Evolutionary conservation across 192 early-diverging fungal genomes (phyloP).

Genomic region (Endogone sp.): DNA sequence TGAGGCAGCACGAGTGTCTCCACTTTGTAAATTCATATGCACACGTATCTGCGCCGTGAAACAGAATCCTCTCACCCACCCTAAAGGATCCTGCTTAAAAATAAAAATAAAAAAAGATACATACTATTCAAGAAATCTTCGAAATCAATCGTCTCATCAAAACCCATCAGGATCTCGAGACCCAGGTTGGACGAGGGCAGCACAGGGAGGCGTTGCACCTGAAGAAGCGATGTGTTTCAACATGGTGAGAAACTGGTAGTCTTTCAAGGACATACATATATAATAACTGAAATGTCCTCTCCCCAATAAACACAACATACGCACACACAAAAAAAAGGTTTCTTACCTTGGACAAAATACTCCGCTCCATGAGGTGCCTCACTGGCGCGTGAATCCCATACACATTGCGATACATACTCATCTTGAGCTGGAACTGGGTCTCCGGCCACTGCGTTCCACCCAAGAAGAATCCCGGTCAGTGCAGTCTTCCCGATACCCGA

Average conservation of each 20-base stretch:
- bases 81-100: not conserved
- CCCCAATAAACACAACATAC: not conserved
- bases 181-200: constrained; percentile 54
- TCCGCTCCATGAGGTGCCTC: constrained; percentile 88
- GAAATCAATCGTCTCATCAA: constrained; percentile 85
- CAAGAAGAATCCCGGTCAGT: too few relatives aligned
- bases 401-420: constrained; percentile 72
- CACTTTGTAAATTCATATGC: not conserved
- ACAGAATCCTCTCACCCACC: not conserved
- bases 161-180: constrained; percentile 83
- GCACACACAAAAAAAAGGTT: not conserved
- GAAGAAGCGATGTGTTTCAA: not conserved
- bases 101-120: constrained; percentile 9
- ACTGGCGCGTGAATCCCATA: constrained; percentile 93
- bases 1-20: too few relatives aligned
- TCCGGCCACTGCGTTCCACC: constrained; percentile 65
- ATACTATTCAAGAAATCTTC: constrained; percentile 86
- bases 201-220: constrained; percentile 50
- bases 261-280: not conserved
- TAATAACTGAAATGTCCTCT: not conserved
- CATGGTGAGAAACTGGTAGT: not conserved
- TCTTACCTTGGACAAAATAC: constrained; percentile 52
- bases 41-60: not conserved
- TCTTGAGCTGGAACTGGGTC: constrained; percentile 77
- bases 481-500: too few relatives aligned